Evolutionary conservation across 1,284 basidiomycete species (phyloP).

Genomic region (Irpex lacteus): DNA sequence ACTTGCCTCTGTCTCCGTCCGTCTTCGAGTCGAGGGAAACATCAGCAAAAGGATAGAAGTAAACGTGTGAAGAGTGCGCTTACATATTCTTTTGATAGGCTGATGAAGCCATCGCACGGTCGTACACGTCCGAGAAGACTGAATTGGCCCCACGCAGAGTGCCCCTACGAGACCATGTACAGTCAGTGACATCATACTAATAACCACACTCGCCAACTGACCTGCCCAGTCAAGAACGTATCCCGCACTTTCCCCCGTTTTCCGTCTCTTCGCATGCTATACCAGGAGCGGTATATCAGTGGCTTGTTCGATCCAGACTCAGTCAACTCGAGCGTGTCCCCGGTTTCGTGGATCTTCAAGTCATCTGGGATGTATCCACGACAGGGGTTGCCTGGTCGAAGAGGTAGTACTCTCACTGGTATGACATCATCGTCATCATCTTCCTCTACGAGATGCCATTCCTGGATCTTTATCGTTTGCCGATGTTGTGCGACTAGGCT

Average conservation of each 20-base stretch:
- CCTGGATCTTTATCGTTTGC: conserved; percentile 76
- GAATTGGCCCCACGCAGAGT: conserved; percentile 81
- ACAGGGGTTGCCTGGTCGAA: conserved; percentile 33
- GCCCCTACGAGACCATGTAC: conserved; percentile 45
- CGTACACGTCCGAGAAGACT: conserved; percentile 65
- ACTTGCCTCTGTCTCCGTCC: conserved; percentile 66
- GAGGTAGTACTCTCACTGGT: conserved; percentile 24
- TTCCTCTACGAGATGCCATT: conserved; percentile 53
- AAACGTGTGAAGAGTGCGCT: conserved; percentile 19
- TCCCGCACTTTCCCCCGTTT: conserved; percentile 43
- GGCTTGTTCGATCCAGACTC: conserved; percentile 35
- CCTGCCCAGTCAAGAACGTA: conserved; percentile 70
- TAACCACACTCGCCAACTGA: conserved; percentile 26
- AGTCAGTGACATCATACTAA: neutral
- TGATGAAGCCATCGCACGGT: conserved; percentile 69
- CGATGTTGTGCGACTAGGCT: conserved; percentile 63
- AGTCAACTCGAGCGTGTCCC: conserved; percentile 40
- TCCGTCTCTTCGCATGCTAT: conserved; percentile 16
- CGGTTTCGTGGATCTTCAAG: conserved; percentile 39
- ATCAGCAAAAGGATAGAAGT: neutral
- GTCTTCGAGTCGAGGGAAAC: conserved; percentile 36
- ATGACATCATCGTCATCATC: conserved; percentile 24
- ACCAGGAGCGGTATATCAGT: conserved; percentile 38
- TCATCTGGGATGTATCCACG: conserved; percentile 54
- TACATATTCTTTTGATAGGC: conserved; percentile 74